Conservation (phyloP, 2,329 filamentous ascomycete species). For the Epichloe typhina region DNA sequence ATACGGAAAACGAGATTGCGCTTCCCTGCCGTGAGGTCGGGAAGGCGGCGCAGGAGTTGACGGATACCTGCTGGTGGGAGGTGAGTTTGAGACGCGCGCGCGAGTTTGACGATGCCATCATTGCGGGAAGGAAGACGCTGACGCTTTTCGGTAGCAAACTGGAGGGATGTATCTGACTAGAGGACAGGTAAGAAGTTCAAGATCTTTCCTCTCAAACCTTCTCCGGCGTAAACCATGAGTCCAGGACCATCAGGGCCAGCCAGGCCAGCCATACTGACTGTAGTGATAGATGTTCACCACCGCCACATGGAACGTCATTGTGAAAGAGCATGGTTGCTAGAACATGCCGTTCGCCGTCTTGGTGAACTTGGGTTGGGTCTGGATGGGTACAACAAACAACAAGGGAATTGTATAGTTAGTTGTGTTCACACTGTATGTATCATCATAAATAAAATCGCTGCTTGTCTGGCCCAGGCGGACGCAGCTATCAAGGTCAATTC, state of each 20-base stretch:
- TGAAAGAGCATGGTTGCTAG: background rate
- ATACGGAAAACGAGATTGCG: background rate
- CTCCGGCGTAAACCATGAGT: no score
- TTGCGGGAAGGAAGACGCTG: background rate
- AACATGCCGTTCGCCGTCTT: no score
- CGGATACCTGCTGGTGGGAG: background rate
- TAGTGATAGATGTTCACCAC: background rate
- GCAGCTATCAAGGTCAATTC: no score
- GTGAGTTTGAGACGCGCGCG: background rate
- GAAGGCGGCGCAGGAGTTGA: background rate
- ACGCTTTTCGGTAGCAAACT: background rate
- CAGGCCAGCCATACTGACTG: background rate
- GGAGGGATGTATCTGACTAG: background rate
- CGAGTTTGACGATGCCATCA: background rate
- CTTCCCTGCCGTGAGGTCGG: background rate
- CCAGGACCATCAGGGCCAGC: no score
- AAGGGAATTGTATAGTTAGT: no score
- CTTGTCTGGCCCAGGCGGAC: no score
- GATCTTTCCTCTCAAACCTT: no score
- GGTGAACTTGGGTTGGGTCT: no score
- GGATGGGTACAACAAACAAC: no score
- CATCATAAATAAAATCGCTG: no score
- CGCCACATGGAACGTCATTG: conserved; percentile 1
- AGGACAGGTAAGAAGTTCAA: conserved; percentile 1
- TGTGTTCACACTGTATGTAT: no score